Evolutionary conservation across 2,329 filamentous ascomycete species (phyloP), one percentile per base, ranked within the genome.

Genomic region (Clathrospora elynae): DNA sequence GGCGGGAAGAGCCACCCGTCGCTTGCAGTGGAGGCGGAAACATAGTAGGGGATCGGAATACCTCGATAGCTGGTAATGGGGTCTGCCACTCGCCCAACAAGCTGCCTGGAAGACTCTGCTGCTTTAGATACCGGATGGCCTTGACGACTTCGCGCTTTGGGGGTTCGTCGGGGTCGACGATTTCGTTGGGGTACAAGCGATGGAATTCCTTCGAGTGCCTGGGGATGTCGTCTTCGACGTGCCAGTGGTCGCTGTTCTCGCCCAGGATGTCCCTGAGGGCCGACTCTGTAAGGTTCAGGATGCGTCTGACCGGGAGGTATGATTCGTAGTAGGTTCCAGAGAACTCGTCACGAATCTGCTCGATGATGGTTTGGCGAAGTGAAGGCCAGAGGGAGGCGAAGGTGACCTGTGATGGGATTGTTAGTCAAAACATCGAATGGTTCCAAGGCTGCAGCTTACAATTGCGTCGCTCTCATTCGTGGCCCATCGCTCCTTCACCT

Each of bases 311-410:
- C 5, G 54, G 43, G 12, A 42, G 36, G 14, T 44, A 49, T 5
- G 22, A 11, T 18, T 32, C 34, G 11, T 34, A 6, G 23, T 51
- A 55, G 10, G 16, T 29, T 10, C 23, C 23, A 11, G 32, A 11
- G 11, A 38, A 37, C 12, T 55, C 51, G 2, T 42, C 37, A n/a
- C 16, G 26, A 8, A 62, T 57, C 18, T 49, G 18, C 1, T 51
- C 39, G 24, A 63, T 57, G 29, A 63, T 60, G 5, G 26, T 38
- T 17, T 53, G 42, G 12, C 56, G 52, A n/a, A 62, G 32, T 9
- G 54, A 51, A 13, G 19, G 34, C 22, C 44, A 60, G 10, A 60
- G 49, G 6, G 29, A 42, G n/a, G 19, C 11, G 30, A 62, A 59
- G 3, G 25, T 6, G 16, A 60, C 33, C 52, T 56, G 5, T 16